Percentiles rank a stretch among this genome's conserved stretches.
Evolutionary conservation across 257 asterid species (phyloP).

Genomic region (Nemophila menziesii): DNA sequence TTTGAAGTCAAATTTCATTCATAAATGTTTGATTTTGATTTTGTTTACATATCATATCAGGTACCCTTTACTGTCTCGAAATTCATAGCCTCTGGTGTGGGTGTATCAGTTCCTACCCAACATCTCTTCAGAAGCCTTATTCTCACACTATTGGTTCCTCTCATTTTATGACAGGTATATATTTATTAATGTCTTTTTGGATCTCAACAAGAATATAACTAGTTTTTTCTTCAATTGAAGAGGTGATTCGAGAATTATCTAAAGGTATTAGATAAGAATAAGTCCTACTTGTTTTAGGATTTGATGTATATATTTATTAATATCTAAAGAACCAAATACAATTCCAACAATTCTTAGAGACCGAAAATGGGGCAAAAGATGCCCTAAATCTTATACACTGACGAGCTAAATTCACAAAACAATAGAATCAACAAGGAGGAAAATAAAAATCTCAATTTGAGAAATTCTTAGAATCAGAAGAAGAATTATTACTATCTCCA

Average conservation of each 20-base stretch:
- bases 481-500: slow-evolving; percentile 9
- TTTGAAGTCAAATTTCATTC: not conserved
- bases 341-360: not conserved
- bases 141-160: slow-evolving; percentile 73
- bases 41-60: slow-evolving; percentile 39
- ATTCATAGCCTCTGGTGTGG: slow-evolving; percentile 73
- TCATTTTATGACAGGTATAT: slow-evolving; percentile 69
- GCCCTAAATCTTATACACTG: not conserved
- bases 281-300: too few relatives aligned
- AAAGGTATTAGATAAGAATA: too few relatives aligned
- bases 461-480: not conserved
- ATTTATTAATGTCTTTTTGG: not conserved
- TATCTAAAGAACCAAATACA: not conserved
- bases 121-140: slow-evolving; percentile 71
- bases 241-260: too few relatives aligned
- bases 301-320: too few relatives aligned
- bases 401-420: not conserved
- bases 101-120: slow-evolving; percentile 66
- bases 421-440: too few relatives aligned
- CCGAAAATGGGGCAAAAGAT: not conserved
- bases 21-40: slow-evolving; percentile 14
- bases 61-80: slow-evolving; percentile 74
- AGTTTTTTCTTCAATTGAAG: too few relatives aligned
- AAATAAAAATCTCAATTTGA: not conserved
- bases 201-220: too few relatives aligned